phyloP scores from a whole-genome alignment of 2,329 filamentous ascomycete genomes.

The Chalaropsis thielavioides region DNA sequence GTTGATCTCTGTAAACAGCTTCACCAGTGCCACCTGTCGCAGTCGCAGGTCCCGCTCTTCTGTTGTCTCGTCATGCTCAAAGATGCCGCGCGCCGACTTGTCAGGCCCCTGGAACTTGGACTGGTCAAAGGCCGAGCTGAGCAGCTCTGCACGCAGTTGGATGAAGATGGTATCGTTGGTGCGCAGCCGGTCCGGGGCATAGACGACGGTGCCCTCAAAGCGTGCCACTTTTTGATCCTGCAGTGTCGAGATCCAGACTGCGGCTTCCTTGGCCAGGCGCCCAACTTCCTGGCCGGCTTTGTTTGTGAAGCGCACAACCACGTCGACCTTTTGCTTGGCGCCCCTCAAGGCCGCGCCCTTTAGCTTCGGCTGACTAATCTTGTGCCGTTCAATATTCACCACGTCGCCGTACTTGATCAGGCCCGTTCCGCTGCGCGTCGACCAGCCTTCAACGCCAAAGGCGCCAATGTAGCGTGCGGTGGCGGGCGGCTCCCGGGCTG shows the following conservation, averaged over 20 bases:
- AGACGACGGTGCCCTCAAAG: constrained; percentile 81
- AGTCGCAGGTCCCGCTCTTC: constrained; percentile 75
- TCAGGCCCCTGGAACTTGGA: constrained; percentile 9
- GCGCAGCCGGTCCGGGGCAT: constrained; percentile 66
- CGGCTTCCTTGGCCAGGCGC: constrained; percentile 69
- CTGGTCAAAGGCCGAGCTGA: constrained; percentile 46
- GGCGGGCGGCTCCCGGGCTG: constrained; percentile 19
- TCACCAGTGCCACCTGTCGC: constrained; percentile 76
- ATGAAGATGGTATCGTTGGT: constrained; percentile 93
- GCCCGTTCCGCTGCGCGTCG: constrained; percentile 64
- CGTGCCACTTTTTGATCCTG: constrained; percentile 80
- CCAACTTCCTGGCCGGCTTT: constrained; percentile 67
- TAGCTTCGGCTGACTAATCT: constrained; percentile 27
- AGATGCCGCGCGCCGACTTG: constrained; percentile 41
- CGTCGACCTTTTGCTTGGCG: constrained; percentile 57
- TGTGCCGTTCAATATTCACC: constrained; percentile 78
- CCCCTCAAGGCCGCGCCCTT: constrained; percentile 30
- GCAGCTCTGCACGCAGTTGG: constrained; percentile 65
- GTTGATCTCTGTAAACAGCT: constrained; percentile 77
- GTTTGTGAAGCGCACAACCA: constrained; percentile 85
- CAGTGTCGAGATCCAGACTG: constrained; percentile 81
- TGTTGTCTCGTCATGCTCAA: constrained; percentile 69
- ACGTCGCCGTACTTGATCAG: constrained; percentile 66
- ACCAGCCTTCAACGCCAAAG: constrained; percentile 85
- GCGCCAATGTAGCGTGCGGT: constrained; percentile 64